phyloP scores from a whole-genome alignment of 257 asterid species.

The Paulownia fortunei region DNA sequence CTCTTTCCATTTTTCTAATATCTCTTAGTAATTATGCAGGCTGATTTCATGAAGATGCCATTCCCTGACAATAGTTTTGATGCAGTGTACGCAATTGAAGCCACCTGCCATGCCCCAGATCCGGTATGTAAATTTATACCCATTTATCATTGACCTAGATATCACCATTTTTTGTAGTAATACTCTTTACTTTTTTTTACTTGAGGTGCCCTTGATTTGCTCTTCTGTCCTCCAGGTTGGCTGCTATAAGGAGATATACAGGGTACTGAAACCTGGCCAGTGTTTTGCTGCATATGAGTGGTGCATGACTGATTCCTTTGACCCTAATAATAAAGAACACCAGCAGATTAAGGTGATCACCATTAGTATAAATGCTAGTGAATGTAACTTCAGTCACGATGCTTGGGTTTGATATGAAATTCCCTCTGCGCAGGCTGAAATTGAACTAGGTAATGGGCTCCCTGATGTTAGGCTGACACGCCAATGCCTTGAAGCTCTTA shows the following conservation, averaged over 20 bases:
- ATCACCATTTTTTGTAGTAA: neutral
- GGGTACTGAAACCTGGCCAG: slow-evolving; percentile 97
- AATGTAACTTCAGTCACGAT: neutral
- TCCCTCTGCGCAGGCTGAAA: slow-evolving; percentile 68
- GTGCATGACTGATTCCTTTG: slow-evolving; percentile 94
- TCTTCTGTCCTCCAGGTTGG: slow-evolving; percentile 62
- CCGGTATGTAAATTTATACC: slow-evolving; percentile 54
- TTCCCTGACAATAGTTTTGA: slow-evolving; percentile 85
- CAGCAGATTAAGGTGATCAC: slow-evolving; percentile 76
- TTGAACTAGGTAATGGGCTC: slow-evolving; percentile 93
- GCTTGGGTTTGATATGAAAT: slow-evolving; percentile 16
- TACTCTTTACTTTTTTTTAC: neutral
- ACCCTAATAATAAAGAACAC: slow-evolving; percentile 82
- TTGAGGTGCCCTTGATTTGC: slow-evolving; percentile 1
- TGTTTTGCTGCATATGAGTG: slow-evolving; percentile 98
- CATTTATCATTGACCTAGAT: neutral
- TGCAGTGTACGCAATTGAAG: slow-evolving; percentile 97
- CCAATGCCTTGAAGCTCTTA: slow-evolving; percentile 81
- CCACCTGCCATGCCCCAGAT: slow-evolving; percentile 99
- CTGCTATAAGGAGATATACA: slow-evolving; percentile 87
- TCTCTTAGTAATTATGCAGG: slow-evolving; percentile 53
- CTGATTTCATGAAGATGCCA: slow-evolving; percentile 98
- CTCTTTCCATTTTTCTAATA: slow-evolving; percentile 26
- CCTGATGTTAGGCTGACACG: slow-evolving; percentile 77
- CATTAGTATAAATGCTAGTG: neutral